These are phyloP conservation scores for Zygotorulaspora mrakii DNA, from an alignment of 1,139 yeast species.

Conservation along the genomic window DNA sequence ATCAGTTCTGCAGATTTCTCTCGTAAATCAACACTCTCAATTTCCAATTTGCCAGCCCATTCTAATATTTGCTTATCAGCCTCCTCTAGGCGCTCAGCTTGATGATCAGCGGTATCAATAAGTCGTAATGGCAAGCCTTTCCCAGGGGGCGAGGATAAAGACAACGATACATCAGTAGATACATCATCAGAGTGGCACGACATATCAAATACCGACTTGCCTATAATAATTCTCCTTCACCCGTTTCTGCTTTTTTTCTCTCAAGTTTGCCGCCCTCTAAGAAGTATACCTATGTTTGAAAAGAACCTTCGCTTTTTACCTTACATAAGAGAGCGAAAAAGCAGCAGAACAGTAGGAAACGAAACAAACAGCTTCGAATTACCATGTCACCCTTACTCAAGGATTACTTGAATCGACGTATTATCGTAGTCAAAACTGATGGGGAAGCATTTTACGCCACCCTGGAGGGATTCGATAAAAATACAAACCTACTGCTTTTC, in stretches of 20 bases:
- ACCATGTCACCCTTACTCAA: conserved; percentile 35
- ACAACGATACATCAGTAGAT: conserved; percentile 14
- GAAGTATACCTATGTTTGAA: background rate
- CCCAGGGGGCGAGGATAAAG: conserved; percentile 14
- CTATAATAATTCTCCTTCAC: too few species aligned
- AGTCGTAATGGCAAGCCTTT: conserved; percentile 7
- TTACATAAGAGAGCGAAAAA: conserved; percentile 1
- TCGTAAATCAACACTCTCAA: conserved; percentile 43
- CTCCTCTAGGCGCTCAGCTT: conserved; percentile 24
- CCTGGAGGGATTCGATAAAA: conserved; percentile 76
- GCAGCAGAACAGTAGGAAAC: conserved; percentile 4
- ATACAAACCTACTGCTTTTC: conserved; percentile 67
- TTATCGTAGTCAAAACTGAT: conserved; percentile 77
- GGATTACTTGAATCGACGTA: conserved; percentile 41
- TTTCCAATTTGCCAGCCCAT: conserved; percentile 47
- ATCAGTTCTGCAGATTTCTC: conserved; percentile 36
- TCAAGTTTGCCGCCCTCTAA: background rate
- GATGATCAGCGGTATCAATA: conserved; percentile 11
- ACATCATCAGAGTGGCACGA: conserved; percentile 9
- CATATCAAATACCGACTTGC: conserved; percentile 2
- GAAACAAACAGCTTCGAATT: background rate
- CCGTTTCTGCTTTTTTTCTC: background rate
- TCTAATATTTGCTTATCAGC: conserved; percentile 39
- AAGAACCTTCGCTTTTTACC: conserved; percentile 4
- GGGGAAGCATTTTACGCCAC: conserved; percentile 67